A percentile compares a stretch with the other conserved stretches of the same genome.
Evolutionary conservation across 495 filamentous ascomycete genomes (phyloP).

Genomic region (Peziza echinospora): DNA sequence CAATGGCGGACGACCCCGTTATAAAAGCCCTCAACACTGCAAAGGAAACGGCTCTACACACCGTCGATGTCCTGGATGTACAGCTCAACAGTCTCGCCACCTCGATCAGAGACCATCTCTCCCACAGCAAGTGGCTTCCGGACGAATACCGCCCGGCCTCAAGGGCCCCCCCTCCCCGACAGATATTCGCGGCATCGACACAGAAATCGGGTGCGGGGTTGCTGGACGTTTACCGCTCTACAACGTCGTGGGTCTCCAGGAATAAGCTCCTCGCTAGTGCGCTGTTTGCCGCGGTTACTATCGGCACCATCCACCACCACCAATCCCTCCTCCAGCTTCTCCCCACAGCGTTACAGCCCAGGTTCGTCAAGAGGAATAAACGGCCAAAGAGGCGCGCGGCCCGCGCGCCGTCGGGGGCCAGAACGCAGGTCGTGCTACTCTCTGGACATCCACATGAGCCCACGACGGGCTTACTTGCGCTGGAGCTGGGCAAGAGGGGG

Average conservation of each 20-base stretch:
- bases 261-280: conserved; percentile 26
- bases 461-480: conserved; percentile 52
- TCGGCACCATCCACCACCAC: not conserved
- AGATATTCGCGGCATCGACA: conserved; percentile 31
- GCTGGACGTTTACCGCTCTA: conserved; percentile 7
- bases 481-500: conserved; percentile 74
- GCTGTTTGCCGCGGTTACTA: conserved; percentile 4
- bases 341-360: no score
- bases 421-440: conserved; percentile 74
- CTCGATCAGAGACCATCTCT: conserved; percentile 38
- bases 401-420: conserved; percentile 58
- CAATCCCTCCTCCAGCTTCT: not conserved
- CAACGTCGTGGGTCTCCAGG: conserved; percentile 33
- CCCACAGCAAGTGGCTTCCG: conserved; percentile 46
- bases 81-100: conserved; percentile 49
- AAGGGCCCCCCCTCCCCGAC: conserved; percentile 27
- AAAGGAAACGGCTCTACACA: conserved; percentile 25
- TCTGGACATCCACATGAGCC: conserved; percentile 57
- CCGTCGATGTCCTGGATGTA: conserved; percentile 56
- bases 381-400: conserved; percentile 41
- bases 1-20: not conserved
- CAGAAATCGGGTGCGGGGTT: conserved; percentile 45
- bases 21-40: not conserved
- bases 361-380: conserved; percentile 27
- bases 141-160: conserved; percentile 37